Evolutionary conservation across 2,329 filamentous ascomycete species (phyloP), one percentile per base, ranked within the genome.

Genomic region (Fusarium oxysporum): DNA sequence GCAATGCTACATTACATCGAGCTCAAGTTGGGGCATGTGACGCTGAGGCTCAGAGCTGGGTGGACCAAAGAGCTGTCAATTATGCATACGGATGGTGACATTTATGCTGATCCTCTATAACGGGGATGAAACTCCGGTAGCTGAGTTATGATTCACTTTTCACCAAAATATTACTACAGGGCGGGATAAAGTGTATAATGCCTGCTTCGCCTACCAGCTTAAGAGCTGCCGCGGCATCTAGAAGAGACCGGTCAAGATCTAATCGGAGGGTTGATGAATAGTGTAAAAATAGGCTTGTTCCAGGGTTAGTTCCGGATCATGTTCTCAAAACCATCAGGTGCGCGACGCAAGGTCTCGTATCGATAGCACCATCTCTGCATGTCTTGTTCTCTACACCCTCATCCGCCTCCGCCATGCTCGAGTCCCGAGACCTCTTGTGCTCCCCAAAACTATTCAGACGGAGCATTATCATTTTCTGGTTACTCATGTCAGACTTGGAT

Each of bases 361-460:
- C 25, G 19, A 21, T 45, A 35, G n/a, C 45, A 54, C 47, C 33
- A 44, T 28, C 38, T 25, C 53, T 41, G 60, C n/a, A 45, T 62
- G 45, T 47, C 57, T 65, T 40, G 16, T 16, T 33, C 21, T 17
- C 28, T 47, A 54, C 62, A 65, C 62, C 57, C 62, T 54, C 62
- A 45, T 4, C n/a, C 14, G 33, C 33, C 45, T 62, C 25, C 38
- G n/a, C 57, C 62, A 40, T 64, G 44, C 30, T 45, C 25, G 3
- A 50, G 19, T 37, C 21, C 19, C 41, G n/a, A 54, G 62, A 23
- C 7, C 57, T 25, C 45, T 54, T 47, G 62, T 62, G 25, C 19
- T 30, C 19, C 57, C 33, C 28, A 19, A 53, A 13, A 4, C 5
- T 16, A 25, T 32, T 5, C 50, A 5, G 19, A 25, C 54, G 33